Evolutionary conservation across 345 rosid species (phyloP).

Genomic region (Eucalyptus curtisii): DNA sequence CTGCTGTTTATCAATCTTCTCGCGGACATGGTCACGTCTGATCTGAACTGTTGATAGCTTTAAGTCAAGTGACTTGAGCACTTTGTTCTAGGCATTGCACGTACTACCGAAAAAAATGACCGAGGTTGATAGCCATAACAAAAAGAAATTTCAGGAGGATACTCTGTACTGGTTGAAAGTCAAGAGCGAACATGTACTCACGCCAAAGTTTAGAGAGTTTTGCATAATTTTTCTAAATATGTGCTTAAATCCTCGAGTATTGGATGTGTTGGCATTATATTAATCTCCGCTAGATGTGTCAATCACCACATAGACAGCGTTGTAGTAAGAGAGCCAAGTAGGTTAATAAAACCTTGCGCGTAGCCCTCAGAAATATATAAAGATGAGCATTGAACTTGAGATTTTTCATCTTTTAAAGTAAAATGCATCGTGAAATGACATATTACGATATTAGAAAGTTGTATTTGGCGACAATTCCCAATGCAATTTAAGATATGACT

Average conservation of each 20-base stretch:
- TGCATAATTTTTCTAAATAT: not conserved
- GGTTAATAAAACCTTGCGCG: not conserved
- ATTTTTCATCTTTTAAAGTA: not conserved
- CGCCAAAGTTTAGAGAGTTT: not conserved
- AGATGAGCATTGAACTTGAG: not conserved
- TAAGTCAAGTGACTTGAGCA: not conserved
- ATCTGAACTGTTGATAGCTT: not conserved
- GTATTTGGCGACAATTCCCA: fast-evolving
- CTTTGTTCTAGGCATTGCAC: not conserved
- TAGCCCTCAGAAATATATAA: not conserved
- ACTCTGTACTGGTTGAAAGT: not conserved
- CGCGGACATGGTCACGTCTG: not conserved
- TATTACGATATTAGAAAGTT: fast-evolving
- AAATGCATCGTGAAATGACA: not conserved
- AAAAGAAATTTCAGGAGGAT: not conserved
- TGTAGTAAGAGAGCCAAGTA: not conserved
- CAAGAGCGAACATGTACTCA: not conserved
- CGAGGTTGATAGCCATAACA: not conserved
- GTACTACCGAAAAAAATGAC: not conserved
- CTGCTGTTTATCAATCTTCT: not conserved
- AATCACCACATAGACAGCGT: not conserved
- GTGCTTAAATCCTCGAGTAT: not conserved
- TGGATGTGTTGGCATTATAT: not conserved
- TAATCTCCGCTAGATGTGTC: not conserved
- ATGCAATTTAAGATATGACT: not conserved